Evolutionary conservation across 441 rosid genomes (phyloP), one percentile per base, ranked within the genome.

Genomic region (Manihot esculenta): DNA sequence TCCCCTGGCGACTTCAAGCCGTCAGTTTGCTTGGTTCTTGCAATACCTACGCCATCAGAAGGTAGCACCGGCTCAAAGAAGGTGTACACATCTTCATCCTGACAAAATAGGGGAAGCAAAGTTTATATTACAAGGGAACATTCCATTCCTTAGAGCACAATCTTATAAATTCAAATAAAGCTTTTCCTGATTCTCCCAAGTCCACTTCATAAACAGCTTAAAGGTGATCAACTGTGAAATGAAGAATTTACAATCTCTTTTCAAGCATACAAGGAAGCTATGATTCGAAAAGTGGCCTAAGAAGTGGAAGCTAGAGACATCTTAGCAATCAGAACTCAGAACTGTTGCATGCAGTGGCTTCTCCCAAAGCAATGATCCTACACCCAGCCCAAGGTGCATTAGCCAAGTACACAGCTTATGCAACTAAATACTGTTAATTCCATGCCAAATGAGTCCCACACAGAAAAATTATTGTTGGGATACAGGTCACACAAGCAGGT

Each of bases 21-120:
- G 42, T 90, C 94, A 18, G 74, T 75, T 71, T 87, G 88, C 77
- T 84, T 92, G 68, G 71, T 74, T 77, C 93, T 86, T 38, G 84
- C 27, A 44, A 83, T 74, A 53, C 86, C 84, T 55, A 84, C 62
- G 24, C 79, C 74, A 69, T 92, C 97, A 15, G 80, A 72, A 44
- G 99, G 94, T 57, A 92, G 94, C 81, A 89, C 97, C 18, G 99
- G 98, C 85, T 94, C 99, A 21, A 94, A 94, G 80, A 94, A 94
- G 1, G 93, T 81, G 81, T 90, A 94, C 26, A 92, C 96, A 79
- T 92, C 99, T 90, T 94, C 99, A 72, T 94, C 99, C 98, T 94
- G 85, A 41, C 47, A 67, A 33, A 58, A 60, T 5, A 38, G 3
- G 41, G 49, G 27, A 49, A 64, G 10, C 42, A 5, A 17, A 6